Conservation (phyloP, 2,329 filamentous ascomycete genomes). For the Neopestalotiopsis rosae region DNA sequence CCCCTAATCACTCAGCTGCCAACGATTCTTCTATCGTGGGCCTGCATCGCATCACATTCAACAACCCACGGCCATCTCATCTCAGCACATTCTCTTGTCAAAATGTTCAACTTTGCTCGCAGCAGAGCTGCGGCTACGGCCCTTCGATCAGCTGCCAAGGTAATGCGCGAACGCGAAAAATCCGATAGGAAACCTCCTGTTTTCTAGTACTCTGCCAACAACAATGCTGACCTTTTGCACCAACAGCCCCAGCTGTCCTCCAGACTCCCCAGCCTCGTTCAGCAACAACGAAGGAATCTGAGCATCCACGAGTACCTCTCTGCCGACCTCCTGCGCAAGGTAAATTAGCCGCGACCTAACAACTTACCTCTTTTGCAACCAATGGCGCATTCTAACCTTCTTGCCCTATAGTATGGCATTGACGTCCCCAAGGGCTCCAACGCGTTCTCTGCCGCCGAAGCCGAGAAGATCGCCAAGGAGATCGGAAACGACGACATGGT, state of each 20-base stretch:
- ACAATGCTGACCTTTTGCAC: not conserved
- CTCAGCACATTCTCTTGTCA: conserved; percentile 32
- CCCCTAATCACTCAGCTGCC: conserved; percentile 6
- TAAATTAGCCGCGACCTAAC: conserved; percentile 35
- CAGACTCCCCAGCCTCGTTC: conserved; percentile 67
- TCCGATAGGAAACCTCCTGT: not conserved
- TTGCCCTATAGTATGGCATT: conserved; percentile 77
- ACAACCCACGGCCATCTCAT: not conserved
- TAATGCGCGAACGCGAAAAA: conserved; percentile 41
- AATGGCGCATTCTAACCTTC: conserved; percentile 29
- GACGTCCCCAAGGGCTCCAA: conserved; percentile 90
- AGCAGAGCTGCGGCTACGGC: conserved; percentile 81
- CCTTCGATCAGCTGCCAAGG: conserved; percentile 74
- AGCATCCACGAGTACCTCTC: conserved; percentile 99
- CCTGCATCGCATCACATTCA: not conserved
- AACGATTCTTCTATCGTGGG: conserved; percentile 1
- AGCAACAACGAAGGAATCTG: conserved; percentile 85
- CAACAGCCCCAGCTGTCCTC: conserved; percentile 46
- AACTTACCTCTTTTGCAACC: not conserved
- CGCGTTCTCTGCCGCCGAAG: conserved; percentile 82
- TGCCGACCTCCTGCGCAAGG: conserved; percentile 83
- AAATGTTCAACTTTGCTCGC: conserved; percentile 89
- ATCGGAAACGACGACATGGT: conserved; percentile 97
- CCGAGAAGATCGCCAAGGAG: conserved; percentile 86
- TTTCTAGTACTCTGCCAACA: conserved; percentile 11